Evolutionary conservation across 257 asterid genomes (phyloP).

Genomic region (Gynochthodes officinalis): DNA sequence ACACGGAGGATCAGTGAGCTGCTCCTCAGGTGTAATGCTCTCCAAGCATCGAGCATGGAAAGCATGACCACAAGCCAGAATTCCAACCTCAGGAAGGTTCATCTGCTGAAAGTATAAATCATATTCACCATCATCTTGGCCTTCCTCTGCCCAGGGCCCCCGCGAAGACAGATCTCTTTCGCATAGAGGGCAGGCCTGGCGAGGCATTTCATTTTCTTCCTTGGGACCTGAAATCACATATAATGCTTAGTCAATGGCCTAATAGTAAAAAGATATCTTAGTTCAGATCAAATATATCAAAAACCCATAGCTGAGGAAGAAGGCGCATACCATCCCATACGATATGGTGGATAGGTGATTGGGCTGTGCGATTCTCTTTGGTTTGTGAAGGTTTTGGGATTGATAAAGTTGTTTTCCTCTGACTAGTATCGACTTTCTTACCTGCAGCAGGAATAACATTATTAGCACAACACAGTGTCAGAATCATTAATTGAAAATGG

Average conservation of each 20-base stretch:
- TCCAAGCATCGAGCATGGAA: conserved; percentile 27
- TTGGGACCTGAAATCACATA: conserved; percentile 15
- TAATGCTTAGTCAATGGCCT: neutral
- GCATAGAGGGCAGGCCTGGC: conserved; percentile 15
- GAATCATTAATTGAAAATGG: too few species aligned
- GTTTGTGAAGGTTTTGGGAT: neutral
- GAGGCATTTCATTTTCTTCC: neutral
- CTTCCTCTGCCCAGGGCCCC: neutral
- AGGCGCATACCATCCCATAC: conserved; percentile 14
- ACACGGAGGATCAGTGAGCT: conserved; percentile 24
- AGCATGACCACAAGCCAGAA: conserved; percentile 30
- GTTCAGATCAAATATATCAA: too few species aligned
- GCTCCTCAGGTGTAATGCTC: conserved; percentile 15
- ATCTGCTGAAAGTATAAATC: neutral
- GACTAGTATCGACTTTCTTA: neutral
- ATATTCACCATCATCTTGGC: neutral
- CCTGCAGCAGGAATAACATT: neutral
- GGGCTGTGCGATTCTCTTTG: neutral
- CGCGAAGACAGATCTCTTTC: neutral
- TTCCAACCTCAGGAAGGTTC: conserved; percentile 21
- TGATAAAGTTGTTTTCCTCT: neutral
- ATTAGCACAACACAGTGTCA: neutral
- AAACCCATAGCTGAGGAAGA: too few species aligned
- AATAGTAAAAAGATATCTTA: too few species aligned
- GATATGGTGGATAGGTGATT: conserved; percentile 9